phyloP scores from a whole-genome alignment of 768 basidiomycete species.

The Boletus reticulatus region DNA sequence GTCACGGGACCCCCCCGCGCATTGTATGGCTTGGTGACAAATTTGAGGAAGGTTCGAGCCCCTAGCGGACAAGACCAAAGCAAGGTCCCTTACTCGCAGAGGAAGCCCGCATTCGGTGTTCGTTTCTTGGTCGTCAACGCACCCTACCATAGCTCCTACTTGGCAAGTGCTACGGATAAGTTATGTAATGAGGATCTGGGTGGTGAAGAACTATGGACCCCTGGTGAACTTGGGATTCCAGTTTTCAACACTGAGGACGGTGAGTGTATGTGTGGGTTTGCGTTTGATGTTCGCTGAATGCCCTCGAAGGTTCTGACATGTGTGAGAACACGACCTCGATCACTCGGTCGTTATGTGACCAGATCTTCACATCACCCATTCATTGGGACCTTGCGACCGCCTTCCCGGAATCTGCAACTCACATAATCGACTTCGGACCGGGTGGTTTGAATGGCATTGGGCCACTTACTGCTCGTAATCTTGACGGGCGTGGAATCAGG shows the following conservation, averaged over 20 bases:
- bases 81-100: conserved; percentile 91
- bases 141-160: conserved; percentile 92
- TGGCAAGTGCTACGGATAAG: conserved; percentile 71
- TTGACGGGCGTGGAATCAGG: conserved; percentile 91
- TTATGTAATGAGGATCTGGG: conserved; percentile 72
- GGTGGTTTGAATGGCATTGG: conserved; percentile 94
- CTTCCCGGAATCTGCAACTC: conserved; percentile 89
- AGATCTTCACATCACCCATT: conserved; percentile 89
- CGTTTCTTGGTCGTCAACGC: conserved; percentile 96
- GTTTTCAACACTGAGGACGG: conserved; percentile 95
- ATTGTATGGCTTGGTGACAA: conserved; percentile 92
- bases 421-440: conserved; percentile 95
- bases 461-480: conserved; percentile 81
- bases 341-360: conserved; percentile 86
- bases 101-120: conserved; percentile 89
- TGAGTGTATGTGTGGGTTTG: conserved; percentile 37
- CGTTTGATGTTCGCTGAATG: conserved; percentile 18
- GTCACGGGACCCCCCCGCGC: conserved; percentile 90
- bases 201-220: conserved; percentile 75
- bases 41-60: conserved; percentile 86
- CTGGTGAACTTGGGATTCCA: conserved; percentile 69
- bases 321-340: conserved; percentile 67
- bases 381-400: conserved; percentile 90
- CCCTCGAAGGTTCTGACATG: conserved; percentile 73
- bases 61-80: conserved; percentile 87